Evolutionary conservation across 2,329 filamentous ascomycete genomes (phyloP).

Genomic region (Diaporthe citrichinensis): DNA sequence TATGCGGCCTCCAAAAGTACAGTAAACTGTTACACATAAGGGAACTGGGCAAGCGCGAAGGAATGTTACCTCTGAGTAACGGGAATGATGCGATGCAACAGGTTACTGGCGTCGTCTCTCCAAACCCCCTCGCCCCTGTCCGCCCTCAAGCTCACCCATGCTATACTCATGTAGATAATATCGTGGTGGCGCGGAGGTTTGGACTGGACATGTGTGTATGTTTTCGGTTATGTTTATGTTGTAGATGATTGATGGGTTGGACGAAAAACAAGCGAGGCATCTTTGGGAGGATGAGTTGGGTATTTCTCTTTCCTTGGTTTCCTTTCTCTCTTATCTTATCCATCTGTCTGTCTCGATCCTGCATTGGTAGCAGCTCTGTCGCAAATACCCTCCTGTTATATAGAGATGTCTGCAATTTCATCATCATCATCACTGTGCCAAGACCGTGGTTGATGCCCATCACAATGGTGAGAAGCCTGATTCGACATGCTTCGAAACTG

Average conservation of each 20-base stretch:
- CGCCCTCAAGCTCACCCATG: no score
- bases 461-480: neutral
- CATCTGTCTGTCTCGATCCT: neutral
- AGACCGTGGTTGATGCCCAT: neutral
- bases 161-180: conserved; percentile 26
- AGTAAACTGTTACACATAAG: neutral
- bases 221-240: neutral
- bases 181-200: neutral
- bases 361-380: conserved; percentile 31
- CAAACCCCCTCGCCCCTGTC: neutral
- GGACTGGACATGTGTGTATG: neutral
- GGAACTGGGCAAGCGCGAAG: neutral
- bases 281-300: neutral
- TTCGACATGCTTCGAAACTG: neutral
- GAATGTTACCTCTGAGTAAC: conserved; percentile 31
- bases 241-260: conserved; percentile 28
- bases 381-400: conserved; percentile 40
- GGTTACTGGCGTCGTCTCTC: conserved; percentile 3
- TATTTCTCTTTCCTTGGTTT: neutral
- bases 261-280: neutral
- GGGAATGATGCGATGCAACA: conserved; percentile 26
- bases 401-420: conserved; percentile 34
- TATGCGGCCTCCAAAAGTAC: neutral
- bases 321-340: neutral
- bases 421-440: neutral